Evolutionary conservation across 2,329 filamentous ascomycete genomes (phyloP), one percentile per base, ranked within the genome.

Genomic region (Neoascochyta sp.): DNA sequence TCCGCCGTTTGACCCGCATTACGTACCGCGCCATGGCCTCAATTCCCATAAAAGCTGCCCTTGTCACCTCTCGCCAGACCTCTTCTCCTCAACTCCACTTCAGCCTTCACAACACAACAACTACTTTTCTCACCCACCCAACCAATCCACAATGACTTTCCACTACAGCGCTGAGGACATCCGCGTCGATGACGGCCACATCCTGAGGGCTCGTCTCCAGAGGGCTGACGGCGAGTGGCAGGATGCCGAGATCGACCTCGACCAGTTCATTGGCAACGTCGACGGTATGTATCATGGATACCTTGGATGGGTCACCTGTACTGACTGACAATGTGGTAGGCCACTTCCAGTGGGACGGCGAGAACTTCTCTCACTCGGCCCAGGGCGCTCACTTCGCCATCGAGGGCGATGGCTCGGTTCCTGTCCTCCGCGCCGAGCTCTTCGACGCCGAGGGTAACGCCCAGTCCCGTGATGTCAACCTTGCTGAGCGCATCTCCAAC

Each of bases 401-500:
- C 3, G 75, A 79, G 57, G 74, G 73, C 13, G 70, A 61, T 14
- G 71, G 63, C 12, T 41, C 51, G 2, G 64, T 71, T 13, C 74
- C 75, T 20, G 49, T 80, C 24, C 72, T 80, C 24, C 72, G 74
- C 11, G 75, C 74, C 20, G 36, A 25, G 0, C 65, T 80, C 17
- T 47, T 36, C 21, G 64, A 67, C 17, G 27, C 53, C 1, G 61
- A 72, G 0, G 74, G 73, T 21, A 60, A 75, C 11, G 30, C 34
- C 1, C 35, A 60, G 2, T 35, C 55, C 5, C 57, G 64, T 20
- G 67, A 80, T 44, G 41, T 80, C 42, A 79, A 80, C 63, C 66
- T 80, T 5, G 54, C 67, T 3, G 73, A 78, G 67, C 63, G 71
- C 36, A 65, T 80, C 31, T 55, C 57, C 36, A 80, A 80, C 58